A percentile compares a stretch with the other conserved stretches of the same genome.
Evolutionary conservation across 768 basidiomycete genomes (phyloP).

Genomic region (Polyporus arcularius): DNA sequence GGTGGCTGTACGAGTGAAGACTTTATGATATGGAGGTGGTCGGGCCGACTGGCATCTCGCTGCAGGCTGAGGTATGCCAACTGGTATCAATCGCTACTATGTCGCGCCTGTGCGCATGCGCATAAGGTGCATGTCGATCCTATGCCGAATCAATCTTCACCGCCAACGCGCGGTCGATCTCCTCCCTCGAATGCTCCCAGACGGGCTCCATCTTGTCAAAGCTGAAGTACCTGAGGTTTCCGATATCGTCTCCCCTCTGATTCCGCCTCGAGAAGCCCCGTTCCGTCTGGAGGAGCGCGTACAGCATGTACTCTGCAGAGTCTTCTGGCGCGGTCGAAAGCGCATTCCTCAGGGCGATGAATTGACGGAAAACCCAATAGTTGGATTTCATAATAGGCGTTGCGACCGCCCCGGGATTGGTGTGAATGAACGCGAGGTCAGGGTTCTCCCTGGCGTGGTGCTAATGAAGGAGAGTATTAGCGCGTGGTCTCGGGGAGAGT

Average conservation of each 20-base stretch:
- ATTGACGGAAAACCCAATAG: constrained; percentile 1
- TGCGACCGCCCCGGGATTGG: constrained; percentile 41
- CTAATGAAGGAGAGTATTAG: constrained; percentile 1
- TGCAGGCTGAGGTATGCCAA: too few species aligned
- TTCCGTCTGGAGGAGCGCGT: constrained; percentile 15
- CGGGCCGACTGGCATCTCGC: too few species aligned
- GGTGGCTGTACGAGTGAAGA: too few species aligned
- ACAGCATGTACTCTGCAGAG: constrained; percentile 21
- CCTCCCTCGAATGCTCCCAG: constrained; percentile 23
- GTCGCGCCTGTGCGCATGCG: too few species aligned
- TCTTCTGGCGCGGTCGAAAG: constrained; percentile 8
- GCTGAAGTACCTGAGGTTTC: constrained; percentile 10
- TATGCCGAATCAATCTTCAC: neutral
- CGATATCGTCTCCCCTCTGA: constrained; percentile 22
- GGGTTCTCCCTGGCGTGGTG: constrained; percentile 44
- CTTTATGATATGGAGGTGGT: too few species aligned
- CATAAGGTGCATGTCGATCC: too few species aligned
- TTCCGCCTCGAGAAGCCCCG: constrained; percentile 9
- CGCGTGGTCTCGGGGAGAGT: neutral
- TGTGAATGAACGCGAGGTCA: constrained; percentile 45
- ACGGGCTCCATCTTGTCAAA: constrained; percentile 12
- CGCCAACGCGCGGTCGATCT: constrained; percentile 12
- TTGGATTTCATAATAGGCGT: constrained; percentile 26
- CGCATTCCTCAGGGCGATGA: constrained; percentile 1
- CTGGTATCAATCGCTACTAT: too few species aligned